Base-by-base conservation (phyloP, 2,329 filamentous ascomycete genomes). In the Pestalotiopsis sp. region DNA sequence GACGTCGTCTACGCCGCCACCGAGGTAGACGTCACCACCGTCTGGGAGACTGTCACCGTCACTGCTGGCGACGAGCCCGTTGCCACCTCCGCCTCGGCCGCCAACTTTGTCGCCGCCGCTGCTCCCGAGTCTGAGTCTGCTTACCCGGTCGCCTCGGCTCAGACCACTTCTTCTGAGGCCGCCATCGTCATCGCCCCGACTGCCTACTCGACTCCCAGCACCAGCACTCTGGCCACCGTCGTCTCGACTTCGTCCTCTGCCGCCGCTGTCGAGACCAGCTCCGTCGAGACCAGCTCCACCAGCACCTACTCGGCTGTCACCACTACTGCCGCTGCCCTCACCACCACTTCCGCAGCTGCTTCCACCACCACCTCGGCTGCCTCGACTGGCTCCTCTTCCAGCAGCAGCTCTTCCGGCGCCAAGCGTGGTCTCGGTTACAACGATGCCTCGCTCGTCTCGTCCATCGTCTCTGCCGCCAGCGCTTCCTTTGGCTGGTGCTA, bases 381-480 rank as follows among this genome's bases (percentile, higher is more conserved):
- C 45, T 31, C 60, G 27, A 60, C 57, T 65, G 66, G 69, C 38
- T 66, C 68, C 14, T 62, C 71, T n/a, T 59, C 38, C 70, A n/a
- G 49, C 70, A 62, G 65, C 41, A 69, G 69, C 20, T 40, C 65
- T 41, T 36, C 31, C 7, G 70, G 69, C 12, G 67, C 69, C 67
- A 78, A 78, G 75, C 74, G 76, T 72, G 77, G 77, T 74, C 76
- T 77, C 63, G 77, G 76, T n/a, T 79, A 74, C 74, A 79, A 78
- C 67, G 76, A 78, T 62, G 70, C 72, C 41, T 74, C 66, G 65
- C 74, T 78, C 11, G 75, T 79, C 58, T 66, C 70, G 58, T 70
- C 73, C 64, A 71, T 75, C 61, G 20, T 75, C 1, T 66, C 64
- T 4, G 67, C 73, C 6, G 66, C 57, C 23, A 70, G 72, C n/a